Percentiles rank a stretch among this genome's conserved stretches.
Conservation (phyloP, 495 filamentous ascomycete genomes). For the Pseudotulostoma volvatum region DNA sequence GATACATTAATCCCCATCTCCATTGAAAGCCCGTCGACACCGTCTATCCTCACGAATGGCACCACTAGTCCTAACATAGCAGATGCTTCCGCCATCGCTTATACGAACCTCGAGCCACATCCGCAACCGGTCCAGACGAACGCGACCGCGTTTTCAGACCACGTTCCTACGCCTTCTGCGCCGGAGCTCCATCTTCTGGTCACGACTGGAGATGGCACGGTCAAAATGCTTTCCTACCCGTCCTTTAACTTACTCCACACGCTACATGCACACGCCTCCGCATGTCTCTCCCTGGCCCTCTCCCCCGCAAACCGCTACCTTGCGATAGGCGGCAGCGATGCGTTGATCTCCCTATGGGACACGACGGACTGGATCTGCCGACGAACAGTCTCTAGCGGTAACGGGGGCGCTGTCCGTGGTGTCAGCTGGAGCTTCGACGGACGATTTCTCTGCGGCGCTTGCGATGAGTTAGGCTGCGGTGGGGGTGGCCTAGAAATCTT, state of each 20-base stretch:
- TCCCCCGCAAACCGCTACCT: conserved; percentile 66
- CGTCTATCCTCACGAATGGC: conserved; percentile 13
- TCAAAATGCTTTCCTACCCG: conserved; percentile 60
- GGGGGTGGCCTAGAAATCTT: conserved; percentile 49
- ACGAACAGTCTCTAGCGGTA: conserved; percentile 53
- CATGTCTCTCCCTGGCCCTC: conserved; percentile 53
- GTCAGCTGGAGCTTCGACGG: conserved; percentile 89
- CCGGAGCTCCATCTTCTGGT: conserved; percentile 44
- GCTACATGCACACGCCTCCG: conserved; percentile 69
- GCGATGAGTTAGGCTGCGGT: conserved; percentile 46
- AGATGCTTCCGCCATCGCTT: conserved; percentile 11
- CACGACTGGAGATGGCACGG: conserved; percentile 66
- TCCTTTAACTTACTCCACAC: conserved; percentile 37
- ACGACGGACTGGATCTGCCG: conserved; percentile 83
- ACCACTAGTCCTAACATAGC: neutral
- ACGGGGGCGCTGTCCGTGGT: conserved; percentile 64
- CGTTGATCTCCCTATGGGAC: conserved; percentile 80
- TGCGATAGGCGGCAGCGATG: conserved; percentile 79
- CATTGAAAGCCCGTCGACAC: conserved; percentile 25
- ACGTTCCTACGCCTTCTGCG: conserved; percentile 21
- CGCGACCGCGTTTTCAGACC: conserved; percentile 65
- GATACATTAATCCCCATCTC: conserved; percentile 55
- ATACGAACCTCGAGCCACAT: conserved; percentile 39
- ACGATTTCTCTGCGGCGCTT: conserved; percentile 68
- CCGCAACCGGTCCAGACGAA: conserved; percentile 65